A percentile compares a stretch with the other conserved stretches of the same genome.
Evolutionary conservation across 371 early-diverging fungal genomes (phyloP).

Genomic region (Sporodiniella umbellata): DNA sequence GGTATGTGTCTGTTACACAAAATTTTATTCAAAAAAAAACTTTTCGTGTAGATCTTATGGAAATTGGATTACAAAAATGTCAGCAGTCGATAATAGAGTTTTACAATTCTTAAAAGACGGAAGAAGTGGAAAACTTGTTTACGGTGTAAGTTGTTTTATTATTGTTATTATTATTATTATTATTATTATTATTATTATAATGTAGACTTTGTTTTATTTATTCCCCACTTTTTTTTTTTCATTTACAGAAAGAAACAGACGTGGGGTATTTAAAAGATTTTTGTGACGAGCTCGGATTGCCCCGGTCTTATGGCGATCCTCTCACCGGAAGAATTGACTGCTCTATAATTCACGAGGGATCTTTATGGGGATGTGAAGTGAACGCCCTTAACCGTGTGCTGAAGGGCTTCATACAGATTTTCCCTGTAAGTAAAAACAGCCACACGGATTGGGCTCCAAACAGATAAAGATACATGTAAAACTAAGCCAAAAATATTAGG

Average conservation of each 20-base stretch:
- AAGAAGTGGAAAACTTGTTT: conserved; percentile 40
- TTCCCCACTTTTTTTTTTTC: not conserved
- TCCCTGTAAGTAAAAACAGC: conserved; percentile 26
- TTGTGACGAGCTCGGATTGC: conserved; percentile 35
- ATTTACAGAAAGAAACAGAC: conserved; percentile 40
- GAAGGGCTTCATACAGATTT: conserved; percentile 44
- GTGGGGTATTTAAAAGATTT: conserved; percentile 29
- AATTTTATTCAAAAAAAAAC: not conserved
- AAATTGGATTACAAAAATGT: conserved; percentile 63
- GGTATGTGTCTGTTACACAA: conserved; percentile 19
- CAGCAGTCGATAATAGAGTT: conserved; percentile 56
- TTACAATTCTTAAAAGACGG: conserved; percentile 46
- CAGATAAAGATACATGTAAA: no score
- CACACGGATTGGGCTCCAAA: not conserved
- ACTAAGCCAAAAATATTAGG: conserved; percentile 19
- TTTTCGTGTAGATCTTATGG: conserved; percentile 43
- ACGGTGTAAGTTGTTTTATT: conserved; percentile 35
- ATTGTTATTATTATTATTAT: not conserved
- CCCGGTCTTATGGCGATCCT: conserved; percentile 36
- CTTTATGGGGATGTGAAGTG: conserved; percentile 38
- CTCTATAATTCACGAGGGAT: conserved; percentile 40
- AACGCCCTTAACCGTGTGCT: conserved; percentile 34
- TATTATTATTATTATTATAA: not conserved
- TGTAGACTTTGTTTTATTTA: no score
- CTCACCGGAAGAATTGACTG: conserved; percentile 40